Base-by-base conservation (phyloP, 2,329 filamentous ascomycete species). In the Xylaria hypoxylon region DNA sequence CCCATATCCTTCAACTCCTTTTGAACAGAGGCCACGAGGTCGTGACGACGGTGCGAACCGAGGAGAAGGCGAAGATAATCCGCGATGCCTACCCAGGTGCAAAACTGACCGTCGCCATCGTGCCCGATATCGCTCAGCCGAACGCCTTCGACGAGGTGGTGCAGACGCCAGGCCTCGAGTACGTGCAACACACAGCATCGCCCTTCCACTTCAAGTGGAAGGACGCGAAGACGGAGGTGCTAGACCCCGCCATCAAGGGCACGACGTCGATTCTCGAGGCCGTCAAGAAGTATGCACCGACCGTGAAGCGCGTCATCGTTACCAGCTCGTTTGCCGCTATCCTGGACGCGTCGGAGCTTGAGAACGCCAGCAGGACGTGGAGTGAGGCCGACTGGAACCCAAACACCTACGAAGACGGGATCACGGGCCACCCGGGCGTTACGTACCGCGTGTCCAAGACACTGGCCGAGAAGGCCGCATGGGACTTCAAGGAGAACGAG, bases 101-200 rank as follows among this genome's bases (percentile, higher is more conserved):
- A 15, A 79, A 80, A 35, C 83, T 89, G 19, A 73, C 79, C 35
- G 80, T 85, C 13, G 80, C 77, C 62, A 89, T 96, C 71, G 92
- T 96, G 26, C 87, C 90, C 19, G 93, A 97, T 75, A 92, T 97
- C 71, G 91, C 92, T 3, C 79, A 89, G 74, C 85, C 88, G 48
- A 85, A 85, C 62, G 93, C 93, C 64, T 97, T 97, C 76, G 89
- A 92, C 73, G 83, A 89, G 72, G 87, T 86, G 1, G 81, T 85
- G 35, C 69, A 81, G 76, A 80, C 76, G 3, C 82, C 84, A 1
- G 83, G 81, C 28, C 77, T 89, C 59, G 83, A 86, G 63, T 84
- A 84, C 55, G 86, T 89, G 44, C 79, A 89, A 59, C 87, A 90
- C 79, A 88, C 87, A 1, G 87, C 87, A 0, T 87, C 85, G 56